Evolutionary conservation across 2,329 filamentous ascomycete genomes (phyloP), one percentile per base, ranked within the genome.

Genomic region (Colletotrichum viniferum): DNA sequence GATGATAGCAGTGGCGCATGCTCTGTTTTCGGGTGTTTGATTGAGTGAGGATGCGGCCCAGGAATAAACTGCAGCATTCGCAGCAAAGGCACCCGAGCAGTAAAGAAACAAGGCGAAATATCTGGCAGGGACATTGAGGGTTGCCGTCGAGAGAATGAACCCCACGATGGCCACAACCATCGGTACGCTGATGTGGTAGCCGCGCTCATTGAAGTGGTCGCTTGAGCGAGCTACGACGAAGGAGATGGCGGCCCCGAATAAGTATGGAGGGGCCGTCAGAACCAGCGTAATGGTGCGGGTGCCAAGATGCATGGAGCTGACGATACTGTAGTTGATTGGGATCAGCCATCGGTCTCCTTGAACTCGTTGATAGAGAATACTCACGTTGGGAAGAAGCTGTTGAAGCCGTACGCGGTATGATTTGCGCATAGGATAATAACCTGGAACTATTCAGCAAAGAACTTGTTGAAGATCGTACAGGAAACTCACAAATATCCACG

Each of bases 141-240:
- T 92, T 0, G 88, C 83, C 3, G 90, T 90, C 7, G 89, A 89
- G n/a, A 93, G 84, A 73, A 93, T 90, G 80, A 92, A 93, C 1
- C 90, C 88, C 0, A 82, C 82, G 2, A 92, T 84, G 2, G 88
- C 88, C 52, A 92, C 83, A 30, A 36, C 67, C 58, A 76, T 71
- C 6, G 76, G 76, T 7, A 30, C 34, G 1, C 71, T 71, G 24
- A 78, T 77, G 32, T 79, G 78, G 32, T 67, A 78, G 12, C 76
- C 77, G 21, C 78, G 75, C 12, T 78, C 78, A 4, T 69, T 74
- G 21, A 55, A 48, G 9, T 48, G 56, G 34, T 78, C 78, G 52
- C 77, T 78, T 5, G 76, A 79, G 26, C 43, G 76, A 3, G 78
- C 76, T 3, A 74, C 66, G 7, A 58, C 28, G 48, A 74, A 79